Evolutionary conservation across 768 basidiomycete species (phyloP).

Genomic region (Phaeotremella fagi): DNA sequence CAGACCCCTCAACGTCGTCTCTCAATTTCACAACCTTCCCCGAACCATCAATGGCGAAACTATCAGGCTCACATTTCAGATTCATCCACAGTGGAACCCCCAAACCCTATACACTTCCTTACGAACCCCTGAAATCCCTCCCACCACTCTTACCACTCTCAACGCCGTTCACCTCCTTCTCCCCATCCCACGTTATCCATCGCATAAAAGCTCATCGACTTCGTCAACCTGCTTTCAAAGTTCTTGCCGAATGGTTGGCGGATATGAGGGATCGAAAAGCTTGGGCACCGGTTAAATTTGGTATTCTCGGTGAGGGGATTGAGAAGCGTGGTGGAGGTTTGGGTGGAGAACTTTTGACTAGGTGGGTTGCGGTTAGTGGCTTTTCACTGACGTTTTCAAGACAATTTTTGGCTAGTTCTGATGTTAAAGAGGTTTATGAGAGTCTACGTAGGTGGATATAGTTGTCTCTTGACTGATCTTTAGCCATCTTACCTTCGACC

Average conservation of each 20-base stretch:
- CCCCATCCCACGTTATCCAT: slow-evolving; percentile 14
- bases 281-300: slow-evolving; percentile 20
- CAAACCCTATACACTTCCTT: neutral
- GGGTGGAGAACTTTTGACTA: neutral
- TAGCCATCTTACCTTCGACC: slow-evolving; percentile 9
- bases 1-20: neutral
- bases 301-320: slow-evolving; percentile 6
- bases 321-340: slow-evolving; percentile 10
- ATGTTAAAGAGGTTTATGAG: slow-evolving; percentile 15
- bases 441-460: slow-evolving; percentile 12
- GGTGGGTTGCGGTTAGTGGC: neutral
- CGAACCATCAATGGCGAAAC: neutral
- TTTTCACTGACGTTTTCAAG: slow-evolving; percentile 3
- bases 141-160: slow-evolving; percentile 10
- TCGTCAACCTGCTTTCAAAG: slow-evolving; percentile 12
- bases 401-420: slow-evolving; percentile 10
- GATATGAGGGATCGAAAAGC: slow-evolving; percentile 16
- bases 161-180: slow-evolving; percentile 5
- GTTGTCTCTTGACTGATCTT: neutral
- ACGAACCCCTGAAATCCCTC: slow-evolving; percentile 4
- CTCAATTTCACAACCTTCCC: slow-evolving; percentile 22
- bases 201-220: slow-evolving; percentile 3
- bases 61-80: slow-evolving; percentile 6
- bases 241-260: slow-evolving; percentile 11
- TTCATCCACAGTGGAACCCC: slow-evolving; percentile 18